These are phyloP conservation scores for Calonectria pseudoreteaudii DNA, from an alignment of 2,329 filamentous ascomycete genomes.

Conservation along the genomic window DNA sequence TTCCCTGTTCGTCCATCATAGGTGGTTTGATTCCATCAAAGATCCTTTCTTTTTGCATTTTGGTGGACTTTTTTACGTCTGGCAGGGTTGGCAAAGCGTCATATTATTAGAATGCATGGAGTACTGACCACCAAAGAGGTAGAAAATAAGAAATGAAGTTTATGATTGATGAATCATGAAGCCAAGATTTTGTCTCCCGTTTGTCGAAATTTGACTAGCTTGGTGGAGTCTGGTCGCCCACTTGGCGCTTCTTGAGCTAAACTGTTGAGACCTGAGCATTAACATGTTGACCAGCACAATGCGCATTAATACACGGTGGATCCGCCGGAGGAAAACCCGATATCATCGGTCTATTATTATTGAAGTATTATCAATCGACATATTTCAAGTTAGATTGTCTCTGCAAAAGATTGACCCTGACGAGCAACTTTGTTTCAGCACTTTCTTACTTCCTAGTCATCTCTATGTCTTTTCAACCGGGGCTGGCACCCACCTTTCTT, in stretches of 20 bases:
- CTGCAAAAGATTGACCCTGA: too few species aligned
- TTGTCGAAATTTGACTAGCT: neutral
- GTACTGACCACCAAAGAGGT: neutral
- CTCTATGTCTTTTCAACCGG: too few species aligned
- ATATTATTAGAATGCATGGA: neutral
- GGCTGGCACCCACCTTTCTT: too few species aligned
- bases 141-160: neutral
- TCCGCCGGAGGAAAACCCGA: too few species aligned
- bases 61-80: neutral
- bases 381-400: too few species aligned
- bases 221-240: neutral
- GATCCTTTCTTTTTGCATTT: conserved; percentile 7
- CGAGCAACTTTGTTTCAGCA: too few species aligned
- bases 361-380: too few species aligned
- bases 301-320: neutral
- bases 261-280: neutral
- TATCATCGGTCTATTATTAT: too few species aligned
- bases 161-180: neutral
- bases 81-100: neutral
- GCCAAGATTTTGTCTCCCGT: neutral
- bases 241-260: neutral
- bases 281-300: neutral
- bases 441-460: too few species aligned
- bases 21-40: conserved; percentile 1
- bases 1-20: conserved; percentile 6